Percentiles rank a stretch among this genome's conserved stretches.
These are phyloP conservation scores for Capillidium heterosporum DNA, from an alignment of 371 early-diverging fungal species.

Conservation along the genomic window DNA sequence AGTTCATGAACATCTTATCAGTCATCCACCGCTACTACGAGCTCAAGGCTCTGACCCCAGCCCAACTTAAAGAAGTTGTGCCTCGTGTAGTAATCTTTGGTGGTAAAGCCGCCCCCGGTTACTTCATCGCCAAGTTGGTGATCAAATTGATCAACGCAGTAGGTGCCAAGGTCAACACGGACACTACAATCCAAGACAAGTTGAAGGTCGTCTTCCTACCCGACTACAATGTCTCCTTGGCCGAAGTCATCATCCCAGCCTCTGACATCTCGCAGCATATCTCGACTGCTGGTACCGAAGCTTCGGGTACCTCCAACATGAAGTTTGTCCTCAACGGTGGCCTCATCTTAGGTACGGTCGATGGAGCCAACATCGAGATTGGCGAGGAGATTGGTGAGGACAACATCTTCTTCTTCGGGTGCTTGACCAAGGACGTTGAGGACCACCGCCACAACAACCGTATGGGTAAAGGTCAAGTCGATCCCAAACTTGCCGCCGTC, in stretches of 20 bases:
- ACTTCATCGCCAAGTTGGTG: slow-evolving; percentile 86
- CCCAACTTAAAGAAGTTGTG: slow-evolving; percentile 34
- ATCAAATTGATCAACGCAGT: slow-evolving; percentile 90
- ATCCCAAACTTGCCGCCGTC: slow-evolving; percentile 52
- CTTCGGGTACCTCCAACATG: slow-evolving; percentile 95
- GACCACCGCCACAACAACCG: slow-evolving; percentile 68
- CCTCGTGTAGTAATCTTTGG: slow-evolving; percentile 67
- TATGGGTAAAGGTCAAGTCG: slow-evolving; percentile 48
- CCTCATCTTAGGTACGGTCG: slow-evolving; percentile 69
- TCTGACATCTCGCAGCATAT: slow-evolving; percentile 85
- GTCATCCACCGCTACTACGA: slow-evolving; percentile 73
- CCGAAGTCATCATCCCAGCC: slow-evolving; percentile 78
- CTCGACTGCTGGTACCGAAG: slow-evolving; percentile 91
- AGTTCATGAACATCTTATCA: slow-evolving; percentile 84
- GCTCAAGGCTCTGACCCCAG: slow-evolving; percentile 47
- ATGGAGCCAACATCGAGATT: slow-evolving; percentile 90
- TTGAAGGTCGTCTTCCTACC: slow-evolving; percentile 85
- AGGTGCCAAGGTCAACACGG: slow-evolving; percentile 62
- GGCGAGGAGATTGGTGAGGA: slow-evolving; percentile 82
- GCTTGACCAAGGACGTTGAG: slow-evolving; percentile 66
- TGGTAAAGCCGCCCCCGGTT: slow-evolving; percentile 82
- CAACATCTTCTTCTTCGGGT: slow-evolving; percentile 85
- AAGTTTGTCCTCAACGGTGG: slow-evolving; percentile 93
- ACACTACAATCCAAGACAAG: slow-evolving; percentile 41
- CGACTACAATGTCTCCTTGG: slow-evolving; percentile 85